phyloP scores from a whole-genome alignment of 2,329 filamentous ascomycete genomes.

The Alternaria arborescens region DNA sequence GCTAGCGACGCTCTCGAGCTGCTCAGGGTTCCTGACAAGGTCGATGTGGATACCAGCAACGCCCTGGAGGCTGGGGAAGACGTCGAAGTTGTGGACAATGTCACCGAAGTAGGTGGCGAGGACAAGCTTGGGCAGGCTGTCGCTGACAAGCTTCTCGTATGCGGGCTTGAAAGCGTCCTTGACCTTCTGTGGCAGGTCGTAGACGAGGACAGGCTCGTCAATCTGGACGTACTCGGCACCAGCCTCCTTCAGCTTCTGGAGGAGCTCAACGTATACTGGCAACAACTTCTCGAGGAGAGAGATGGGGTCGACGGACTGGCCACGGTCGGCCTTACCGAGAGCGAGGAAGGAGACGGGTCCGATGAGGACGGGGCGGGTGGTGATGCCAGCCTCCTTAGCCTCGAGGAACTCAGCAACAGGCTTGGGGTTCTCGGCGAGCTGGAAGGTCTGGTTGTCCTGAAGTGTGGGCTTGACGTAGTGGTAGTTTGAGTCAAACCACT shows the following conservation, averaged over 20 bases:
- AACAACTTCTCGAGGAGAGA: slow-evolving; percentile 91
- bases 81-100: slow-evolving; percentile 98
- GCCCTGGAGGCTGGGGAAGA: slow-evolving; percentile 75
- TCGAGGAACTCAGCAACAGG: slow-evolving; percentile 93
- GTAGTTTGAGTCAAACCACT: slow-evolving; percentile 99
- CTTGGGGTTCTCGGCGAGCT: slow-evolving; percentile 86
- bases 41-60: slow-evolving; percentile 91
- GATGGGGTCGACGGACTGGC: slow-evolving; percentile 90
- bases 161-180: slow-evolving; percentile 98
- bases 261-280: slow-evolving; percentile 92
- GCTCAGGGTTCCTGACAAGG: slow-evolving; percentile 97
- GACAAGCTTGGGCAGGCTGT: slow-evolving; percentile 84
- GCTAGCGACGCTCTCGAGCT: slow-evolving; percentile 84
- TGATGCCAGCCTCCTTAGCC: slow-evolving; percentile 95
- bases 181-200: slow-evolving; percentile 86
- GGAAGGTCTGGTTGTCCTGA: slow-evolving; percentile 96
- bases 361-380: slow-evolving; percentile 90
- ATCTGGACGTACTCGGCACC: slow-evolving; percentile 98
- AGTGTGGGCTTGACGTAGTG: slow-evolving; percentile 99
- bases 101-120: slow-evolving; percentile 99
- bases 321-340: slow-evolving; percentile 98
- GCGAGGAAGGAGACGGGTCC: slow-evolving; percentile 97
- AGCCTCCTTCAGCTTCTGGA: slow-evolving; percentile 91
- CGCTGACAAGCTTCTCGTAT: slow-evolving; percentile 87
- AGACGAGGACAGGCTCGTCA: slow-evolving; percentile 96